Conservation (phyloP, 768 basidiomycete species). For the Suillus americanus region DNA sequence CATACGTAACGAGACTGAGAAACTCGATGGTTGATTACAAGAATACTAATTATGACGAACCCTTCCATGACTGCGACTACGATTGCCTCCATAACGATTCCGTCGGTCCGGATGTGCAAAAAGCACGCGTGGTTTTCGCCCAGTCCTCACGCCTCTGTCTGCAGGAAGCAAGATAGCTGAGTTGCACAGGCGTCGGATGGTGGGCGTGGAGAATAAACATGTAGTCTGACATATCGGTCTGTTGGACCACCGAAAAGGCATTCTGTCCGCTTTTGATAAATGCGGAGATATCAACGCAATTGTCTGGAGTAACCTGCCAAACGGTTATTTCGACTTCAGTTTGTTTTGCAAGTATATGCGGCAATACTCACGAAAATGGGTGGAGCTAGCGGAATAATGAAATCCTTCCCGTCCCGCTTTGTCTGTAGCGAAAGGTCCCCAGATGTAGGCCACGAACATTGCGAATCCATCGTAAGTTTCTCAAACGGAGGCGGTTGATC, state of each 20-base stretch:
- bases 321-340: background rate
- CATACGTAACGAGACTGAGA: background rate
- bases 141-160: slow-evolving; percentile 19
- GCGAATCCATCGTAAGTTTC: slow-evolving; percentile 23
- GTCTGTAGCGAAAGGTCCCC: slow-evolving; percentile 21
- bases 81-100: slow-evolving; percentile 1
- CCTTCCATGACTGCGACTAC: background rate
- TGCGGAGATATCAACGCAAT: slow-evolving; percentile 51
- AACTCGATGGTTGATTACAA: background rate
- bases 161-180: slow-evolving; percentile 25
- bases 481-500: slow-evolving; percentile 17
- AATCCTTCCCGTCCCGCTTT: slow-evolving; percentile 9
- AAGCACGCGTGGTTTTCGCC: slow-evolving; percentile 15
- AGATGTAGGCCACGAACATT: slow-evolving; percentile 45
- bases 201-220: slow-evolving; percentile 49
- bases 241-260: slow-evolving; percentile 42
- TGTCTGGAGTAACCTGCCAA: slow-evolving; percentile 45
- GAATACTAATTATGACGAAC: background rate
- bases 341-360: background rate
- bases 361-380: slow-evolving; percentile 38
- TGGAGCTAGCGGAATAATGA: slow-evolving; percentile 23
- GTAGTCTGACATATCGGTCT: slow-evolving; percentile 43
- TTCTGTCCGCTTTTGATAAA: slow-evolving; percentile 44
- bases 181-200: slow-evolving; percentile 46
- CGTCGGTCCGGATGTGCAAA: slow-evolving; percentile 14